Conservation (phyloP, 805 yeast genomes). For the Barnettozyma pratensis region DNA sequence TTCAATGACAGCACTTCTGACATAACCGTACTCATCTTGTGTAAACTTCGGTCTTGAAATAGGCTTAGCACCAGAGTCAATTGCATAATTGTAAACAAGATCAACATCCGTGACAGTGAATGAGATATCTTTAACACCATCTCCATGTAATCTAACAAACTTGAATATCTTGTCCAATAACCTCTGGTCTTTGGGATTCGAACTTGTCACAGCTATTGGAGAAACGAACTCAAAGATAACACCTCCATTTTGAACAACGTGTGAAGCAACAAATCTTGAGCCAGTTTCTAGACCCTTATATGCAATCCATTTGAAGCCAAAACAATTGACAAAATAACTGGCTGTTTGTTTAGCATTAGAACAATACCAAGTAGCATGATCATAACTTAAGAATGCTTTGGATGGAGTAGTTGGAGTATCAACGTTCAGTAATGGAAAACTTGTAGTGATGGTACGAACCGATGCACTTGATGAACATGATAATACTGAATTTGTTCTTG, state of each 20-base stretch:
- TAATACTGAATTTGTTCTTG: background rate
- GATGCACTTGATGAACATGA: conserved; percentile 1
- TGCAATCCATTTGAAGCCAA: conserved; percentile 65
- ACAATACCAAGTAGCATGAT: conserved; percentile 64
- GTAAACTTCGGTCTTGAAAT: conserved; percentile 26
- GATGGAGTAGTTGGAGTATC: background rate
- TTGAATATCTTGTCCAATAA: conserved; percentile 35
- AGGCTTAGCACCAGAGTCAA: conserved; percentile 46
- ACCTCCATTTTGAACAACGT: conserved; percentile 55
- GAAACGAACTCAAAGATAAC: conserved; percentile 44
- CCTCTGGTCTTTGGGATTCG: conserved; percentile 10
- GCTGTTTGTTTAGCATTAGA: conserved; percentile 70
- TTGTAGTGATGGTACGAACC: background rate
- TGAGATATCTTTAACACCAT: conserved; percentile 74
- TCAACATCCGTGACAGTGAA: conserved; percentile 54
- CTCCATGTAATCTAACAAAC: conserved; percentile 59
- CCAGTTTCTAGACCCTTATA: conserved; percentile 67
- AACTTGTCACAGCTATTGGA: conserved; percentile 28
- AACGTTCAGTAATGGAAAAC: background rate
- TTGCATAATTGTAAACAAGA: conserved; percentile 40
- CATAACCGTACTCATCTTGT: conserved; percentile 45
- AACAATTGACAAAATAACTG: conserved; percentile 41
- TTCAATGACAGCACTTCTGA: conserved; percentile 46
- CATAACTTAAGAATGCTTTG: conserved; percentile 39
- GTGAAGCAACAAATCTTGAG: conserved; percentile 45